A percentile compares a stretch with the other conserved stretches of the same genome.
phyloP scores from a whole-genome alignment of 768 basidiomycete species.

The Serendipita sp. region DNA sequence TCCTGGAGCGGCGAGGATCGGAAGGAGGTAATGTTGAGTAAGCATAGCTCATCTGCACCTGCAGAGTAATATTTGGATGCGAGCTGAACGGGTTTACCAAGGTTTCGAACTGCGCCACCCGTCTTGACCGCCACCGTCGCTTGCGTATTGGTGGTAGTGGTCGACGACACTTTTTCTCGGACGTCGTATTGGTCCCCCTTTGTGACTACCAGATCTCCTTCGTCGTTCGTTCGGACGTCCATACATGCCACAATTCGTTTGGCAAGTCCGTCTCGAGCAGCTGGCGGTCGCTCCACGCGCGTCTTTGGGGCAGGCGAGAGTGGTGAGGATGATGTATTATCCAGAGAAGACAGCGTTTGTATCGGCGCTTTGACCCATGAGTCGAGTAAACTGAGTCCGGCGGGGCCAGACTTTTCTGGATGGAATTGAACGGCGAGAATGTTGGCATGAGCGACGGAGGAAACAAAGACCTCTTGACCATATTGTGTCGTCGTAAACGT shows the following conservation, averaged over 20 bases:
- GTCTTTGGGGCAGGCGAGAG: conserved; percentile 21
- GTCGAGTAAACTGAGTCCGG: conserved; percentile 64
- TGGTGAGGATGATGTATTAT: too few species aligned
- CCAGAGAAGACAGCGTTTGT: conserved; percentile 7
- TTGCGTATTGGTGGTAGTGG: conserved; percentile 12
- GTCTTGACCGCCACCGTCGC: conserved; percentile 24
- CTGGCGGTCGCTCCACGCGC: conserved; percentile 25
- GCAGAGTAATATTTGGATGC: conserved; percentile 70
- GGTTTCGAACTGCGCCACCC: conserved; percentile 78
- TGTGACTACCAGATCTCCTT: conserved; percentile 94
- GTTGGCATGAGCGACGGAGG: conserved; percentile 65
- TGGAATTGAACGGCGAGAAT: conserved; percentile 94
- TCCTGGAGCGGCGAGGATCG: conserved; percentile 87
- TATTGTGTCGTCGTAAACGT: conserved; percentile 81
- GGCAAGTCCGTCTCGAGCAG: conserved; percentile 51
- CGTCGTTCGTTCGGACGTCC: conserved; percentile 92
- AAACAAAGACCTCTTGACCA: conserved; percentile 82
- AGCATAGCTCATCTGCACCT: conserved; percentile 91
- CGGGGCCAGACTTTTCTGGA: conserved; percentile 88
- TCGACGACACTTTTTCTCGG: conserved; percentile 46
- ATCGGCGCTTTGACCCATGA: conserved; percentile 50
- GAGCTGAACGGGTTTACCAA: conserved; percentile 92
- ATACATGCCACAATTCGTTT: conserved; percentile 94
- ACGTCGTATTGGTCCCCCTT: conserved; percentile 99
- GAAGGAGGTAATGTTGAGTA: conserved; percentile 99